Conservation (phyloP, 2,329 filamentous ascomycete genomes). For the Fusarium floridanum region DNA sequence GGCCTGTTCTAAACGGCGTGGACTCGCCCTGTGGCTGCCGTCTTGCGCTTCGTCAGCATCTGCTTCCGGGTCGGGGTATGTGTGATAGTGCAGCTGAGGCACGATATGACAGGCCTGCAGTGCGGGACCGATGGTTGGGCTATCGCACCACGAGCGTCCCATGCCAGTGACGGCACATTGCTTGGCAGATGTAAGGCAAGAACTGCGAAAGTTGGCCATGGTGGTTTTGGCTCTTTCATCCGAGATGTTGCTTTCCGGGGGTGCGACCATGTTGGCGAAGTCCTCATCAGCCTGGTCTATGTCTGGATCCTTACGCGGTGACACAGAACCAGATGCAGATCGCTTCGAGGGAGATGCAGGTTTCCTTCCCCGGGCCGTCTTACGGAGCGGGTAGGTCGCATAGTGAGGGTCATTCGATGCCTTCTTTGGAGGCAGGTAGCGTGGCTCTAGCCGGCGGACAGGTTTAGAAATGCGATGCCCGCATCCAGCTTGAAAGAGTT, state of each 20-base stretch:
- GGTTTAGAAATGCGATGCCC: conserved; percentile 1
- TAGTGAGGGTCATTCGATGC: not conserved
- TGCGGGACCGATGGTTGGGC: not conserved
- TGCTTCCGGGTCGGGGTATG: not conserved
- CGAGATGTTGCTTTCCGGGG: not conserved
- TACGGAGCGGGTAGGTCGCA: not conserved
- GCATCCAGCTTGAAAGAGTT: conserved; percentile 3
- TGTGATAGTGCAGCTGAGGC: not conserved
- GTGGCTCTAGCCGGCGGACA: conserved; percentile 1
- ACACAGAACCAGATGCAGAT: conserved; percentile 10
- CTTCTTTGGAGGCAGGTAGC: conserved; percentile 15
- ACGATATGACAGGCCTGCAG: conserved; percentile 2
- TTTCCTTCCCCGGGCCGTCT: not conserved
- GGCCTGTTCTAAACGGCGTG: not conserved
- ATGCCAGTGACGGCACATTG: not conserved
- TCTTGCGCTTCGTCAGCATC: not conserved
- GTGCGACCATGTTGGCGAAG: not conserved
- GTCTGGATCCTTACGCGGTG: not conserved
- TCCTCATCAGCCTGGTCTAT: not conserved
- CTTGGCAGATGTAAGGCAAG: not conserved
- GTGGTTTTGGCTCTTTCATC: not conserved
- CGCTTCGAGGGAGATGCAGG: conserved; percentile 1
- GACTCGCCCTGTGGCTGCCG: not conserved
- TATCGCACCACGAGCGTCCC: conserved; percentile 2
- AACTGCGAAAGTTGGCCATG: not conserved